Evolutionary conservation across 768 basidiomycete species (phyloP).

Genomic region (Pleurotus salmoneostramineus): DNA sequence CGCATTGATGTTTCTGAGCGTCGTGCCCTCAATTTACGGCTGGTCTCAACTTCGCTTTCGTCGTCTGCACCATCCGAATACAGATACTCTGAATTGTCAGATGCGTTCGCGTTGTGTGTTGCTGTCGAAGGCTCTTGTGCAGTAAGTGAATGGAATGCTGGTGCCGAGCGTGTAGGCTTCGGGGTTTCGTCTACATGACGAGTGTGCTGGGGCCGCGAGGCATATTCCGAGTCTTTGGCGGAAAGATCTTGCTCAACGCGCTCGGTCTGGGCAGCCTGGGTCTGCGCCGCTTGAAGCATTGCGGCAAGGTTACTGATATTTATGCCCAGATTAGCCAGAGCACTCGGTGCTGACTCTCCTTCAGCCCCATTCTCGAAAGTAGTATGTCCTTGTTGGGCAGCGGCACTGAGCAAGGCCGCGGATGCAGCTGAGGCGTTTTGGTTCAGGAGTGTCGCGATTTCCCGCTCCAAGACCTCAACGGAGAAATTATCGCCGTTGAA

Average conservation of each 20-base stretch:
- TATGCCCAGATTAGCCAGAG: constrained; percentile 43
- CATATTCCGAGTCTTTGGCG: constrained; percentile 41
- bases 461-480: constrained; percentile 73
- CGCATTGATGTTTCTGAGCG: constrained; percentile 26
- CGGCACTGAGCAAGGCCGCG: constrained; percentile 58
- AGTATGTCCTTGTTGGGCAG: constrained; percentile 64
- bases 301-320: constrained; percentile 69
- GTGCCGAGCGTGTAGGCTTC: constrained; percentile 62
- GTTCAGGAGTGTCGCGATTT: constrained; percentile 70
- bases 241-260: constrained; percentile 39
- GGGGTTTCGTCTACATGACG: constrained; percentile 39
- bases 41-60: constrained; percentile 37
- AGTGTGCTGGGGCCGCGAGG: constrained; percentile 38
- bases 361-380: constrained; percentile 30
- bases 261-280: constrained; percentile 47
- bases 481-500: constrained; percentile 49
- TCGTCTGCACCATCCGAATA: constrained; percentile 35
- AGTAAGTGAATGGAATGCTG: constrained; percentile 77
- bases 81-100: constrained; percentile 53
- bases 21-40: constrained; percentile 15
- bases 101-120: constrained; percentile 25
- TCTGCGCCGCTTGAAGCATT: constrained; percentile 75
- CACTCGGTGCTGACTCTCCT: constrained; percentile 17
- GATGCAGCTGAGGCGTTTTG: constrained; percentile 73
- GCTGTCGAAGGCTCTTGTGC: constrained; percentile 39